These are phyloP conservation scores for Macrophomina pseudophaseolina DNA, from an alignment of 2,329 filamentous ascomycete species.

Conservation along the genomic window DNA sequence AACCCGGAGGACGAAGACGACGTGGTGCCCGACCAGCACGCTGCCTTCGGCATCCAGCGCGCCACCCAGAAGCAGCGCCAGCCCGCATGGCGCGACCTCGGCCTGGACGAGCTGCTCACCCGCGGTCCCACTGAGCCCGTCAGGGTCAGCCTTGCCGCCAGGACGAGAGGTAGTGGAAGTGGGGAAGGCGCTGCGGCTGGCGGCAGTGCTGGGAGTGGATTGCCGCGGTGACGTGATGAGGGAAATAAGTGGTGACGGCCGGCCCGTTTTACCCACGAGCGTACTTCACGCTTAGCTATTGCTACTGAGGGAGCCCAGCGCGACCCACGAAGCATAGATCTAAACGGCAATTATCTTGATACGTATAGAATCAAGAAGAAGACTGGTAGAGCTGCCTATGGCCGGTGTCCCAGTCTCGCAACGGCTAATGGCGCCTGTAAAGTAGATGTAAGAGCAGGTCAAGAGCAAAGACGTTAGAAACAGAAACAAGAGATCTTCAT, in stretches of 20 bases:
- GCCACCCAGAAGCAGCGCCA: constrained; percentile 75
- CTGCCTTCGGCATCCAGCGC: constrained; percentile 82
- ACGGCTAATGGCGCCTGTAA: too few species aligned
- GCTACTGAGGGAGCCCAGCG: neutral
- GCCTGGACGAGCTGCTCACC: constrained; percentile 72
- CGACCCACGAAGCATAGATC: too few species aligned
- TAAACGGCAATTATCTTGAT: too few species aligned
- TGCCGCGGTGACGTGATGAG: constrained; percentile 17
- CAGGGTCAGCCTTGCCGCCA: constrained; percentile 13
- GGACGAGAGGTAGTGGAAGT: constrained; percentile 20
- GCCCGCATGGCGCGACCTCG: constrained; percentile 79
- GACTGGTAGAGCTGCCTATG: too few species aligned
- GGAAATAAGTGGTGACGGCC: neutral
- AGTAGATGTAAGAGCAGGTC: too few species aligned
- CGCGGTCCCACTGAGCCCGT: constrained; percentile 57
- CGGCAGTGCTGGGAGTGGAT: constrained; percentile 23
- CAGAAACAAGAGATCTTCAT: too few species aligned
- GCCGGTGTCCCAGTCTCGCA: too few species aligned
- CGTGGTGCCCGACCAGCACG: constrained; percentile 85
- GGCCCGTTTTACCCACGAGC: neutral
- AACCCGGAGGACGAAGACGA: constrained; percentile 91
- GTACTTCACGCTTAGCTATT: neutral
- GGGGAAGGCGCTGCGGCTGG: constrained; percentile 12
- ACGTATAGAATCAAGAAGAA: too few species aligned
- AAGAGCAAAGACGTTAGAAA: too few species aligned